Conservation (phyloP, 1,284 basidiomycete species). For the Heterobasidion irregulare region DNA sequence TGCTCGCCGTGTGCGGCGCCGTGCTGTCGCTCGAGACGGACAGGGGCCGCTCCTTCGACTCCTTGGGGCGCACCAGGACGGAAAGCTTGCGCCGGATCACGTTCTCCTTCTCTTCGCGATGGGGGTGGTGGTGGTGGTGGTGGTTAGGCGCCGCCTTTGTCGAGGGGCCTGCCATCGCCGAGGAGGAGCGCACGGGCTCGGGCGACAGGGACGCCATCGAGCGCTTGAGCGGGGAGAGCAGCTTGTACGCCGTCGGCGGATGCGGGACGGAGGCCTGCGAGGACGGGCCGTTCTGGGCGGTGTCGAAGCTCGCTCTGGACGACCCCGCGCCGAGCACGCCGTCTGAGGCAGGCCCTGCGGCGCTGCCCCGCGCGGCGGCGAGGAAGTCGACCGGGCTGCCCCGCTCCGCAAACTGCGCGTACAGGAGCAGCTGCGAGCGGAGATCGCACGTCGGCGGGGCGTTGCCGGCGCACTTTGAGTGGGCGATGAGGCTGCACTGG, state of each 20-base stretch:
- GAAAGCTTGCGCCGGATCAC: slow-evolving; percentile 21
- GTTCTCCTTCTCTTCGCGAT: slow-evolving; percentile 6
- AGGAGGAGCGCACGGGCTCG: slow-evolving; percentile 18
- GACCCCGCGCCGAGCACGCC: slow-evolving; percentile 31
- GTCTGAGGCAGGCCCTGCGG: slow-evolving; percentile 33
- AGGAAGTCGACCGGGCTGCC: slow-evolving; percentile 43
- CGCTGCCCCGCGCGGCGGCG: slow-evolving; percentile 21
- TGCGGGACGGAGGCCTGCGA: slow-evolving; percentile 23
- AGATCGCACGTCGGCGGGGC: slow-evolving; percentile 81
- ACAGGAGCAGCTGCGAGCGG: slow-evolving; percentile 63
- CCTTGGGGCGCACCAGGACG: slow-evolving; percentile 18
- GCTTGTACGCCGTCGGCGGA: slow-evolving; percentile 54
- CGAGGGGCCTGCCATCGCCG: slow-evolving; percentile 6
- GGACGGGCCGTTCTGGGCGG: slow-evolving; percentile 20
- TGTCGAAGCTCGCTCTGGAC: slow-evolving; percentile 41
- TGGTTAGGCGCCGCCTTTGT: background rate
- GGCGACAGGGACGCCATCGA: slow-evolving; percentile 37
- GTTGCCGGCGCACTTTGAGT: slow-evolving; percentile 68
- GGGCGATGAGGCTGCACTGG: slow-evolving; percentile 84
- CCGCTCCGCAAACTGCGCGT: slow-evolving; percentile 66
- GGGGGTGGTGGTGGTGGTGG: slow-evolving; percentile 4
- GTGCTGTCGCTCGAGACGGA: slow-evolving; percentile 25
- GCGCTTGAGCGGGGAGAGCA: slow-evolving; percentile 55
- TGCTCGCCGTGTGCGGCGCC: slow-evolving; percentile 21
- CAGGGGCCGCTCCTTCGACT: slow-evolving; percentile 18